Evolutionary conservation across 331 rosid genomes (phyloP), one percentile per base, ranked within the genome.

Genomic region (Dryas integrifolia): DNA sequence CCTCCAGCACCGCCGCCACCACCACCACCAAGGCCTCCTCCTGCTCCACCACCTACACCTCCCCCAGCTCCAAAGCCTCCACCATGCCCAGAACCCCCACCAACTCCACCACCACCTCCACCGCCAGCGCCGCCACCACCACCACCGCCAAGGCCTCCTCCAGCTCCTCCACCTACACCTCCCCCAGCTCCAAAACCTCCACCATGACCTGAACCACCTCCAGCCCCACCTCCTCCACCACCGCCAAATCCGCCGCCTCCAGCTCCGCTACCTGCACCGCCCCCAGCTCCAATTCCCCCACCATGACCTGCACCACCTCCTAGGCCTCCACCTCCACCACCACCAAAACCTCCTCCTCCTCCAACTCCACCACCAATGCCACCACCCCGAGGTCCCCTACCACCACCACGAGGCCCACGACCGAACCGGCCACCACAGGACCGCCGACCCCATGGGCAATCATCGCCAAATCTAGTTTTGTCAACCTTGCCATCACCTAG

Each of bases 51-150:
- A 8, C 91, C 88, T 0, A 71, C 67, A 3, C 92, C 92, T 1
- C 85, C 87, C 0, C 92, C 88, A 1, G 67, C 85, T 4, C 90
- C 90, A 75, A 77, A 80, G 0, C 90, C 90, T 6, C 80, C 85
- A 5, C 92, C 89, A 0, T 66, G 81, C 0, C 86, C 86, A 4
- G 81, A 70, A 0, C 89, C 91, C 5, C 88, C 86, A 26, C 81
- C 83, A 11, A 81, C 30, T 0, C 86, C 88, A 5, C 79, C 69
- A 0, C 87, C 86, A 0, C 86, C 86, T 0, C 82, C 89, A 0
- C 69, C 60, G 0, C 87, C 86, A 1, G 40, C 72, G 0, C 81
- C 83, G 0, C 81, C 87, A 0, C 88, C 85, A 0, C 82, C 80
- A 0, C 85, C 83, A 0, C 40, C 44, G 4, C 80, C 80, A 3